Conservation (phyloP, 169 alveolate genomes). For the Toxoplasma gondii region DNA sequence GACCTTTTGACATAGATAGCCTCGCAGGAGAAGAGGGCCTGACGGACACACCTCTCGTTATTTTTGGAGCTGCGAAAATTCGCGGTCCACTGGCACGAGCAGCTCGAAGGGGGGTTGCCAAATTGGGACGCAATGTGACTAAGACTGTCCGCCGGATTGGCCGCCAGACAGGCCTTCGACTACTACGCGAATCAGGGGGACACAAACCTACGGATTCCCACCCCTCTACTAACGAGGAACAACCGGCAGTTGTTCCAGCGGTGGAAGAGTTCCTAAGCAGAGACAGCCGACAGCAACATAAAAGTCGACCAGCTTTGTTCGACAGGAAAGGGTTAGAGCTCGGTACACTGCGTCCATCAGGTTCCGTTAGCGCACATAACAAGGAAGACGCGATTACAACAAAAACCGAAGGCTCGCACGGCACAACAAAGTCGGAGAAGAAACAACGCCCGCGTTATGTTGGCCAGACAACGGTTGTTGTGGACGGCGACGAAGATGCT, state of each 20-base stretch:
- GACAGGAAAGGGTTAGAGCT: not conserved
- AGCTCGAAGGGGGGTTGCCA: not conserved
- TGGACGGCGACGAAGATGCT: not conserved
- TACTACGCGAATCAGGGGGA: not conserved
- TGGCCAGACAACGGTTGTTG: slow-evolving; percentile 4
- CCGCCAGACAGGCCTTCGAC: slow-evolving; percentile 11
- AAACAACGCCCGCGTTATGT: slow-evolving; percentile 8
- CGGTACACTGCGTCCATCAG: not conserved
- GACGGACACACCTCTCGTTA: not conserved
- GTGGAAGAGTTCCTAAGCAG: not conserved
- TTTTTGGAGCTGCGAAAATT: not conserved
- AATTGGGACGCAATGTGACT: slow-evolving; percentile 16
- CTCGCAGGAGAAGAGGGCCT: not conserved
- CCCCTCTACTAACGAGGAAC: not conserved
- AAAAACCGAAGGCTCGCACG: not conserved
- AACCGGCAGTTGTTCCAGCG: not conserved
- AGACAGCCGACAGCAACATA: not conserved
- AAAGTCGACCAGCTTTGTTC: not conserved
- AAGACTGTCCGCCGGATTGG: slow-evolving; percentile 21
- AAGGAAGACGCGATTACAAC: not conserved
- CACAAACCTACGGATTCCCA: not conserved
- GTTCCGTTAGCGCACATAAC: not conserved
- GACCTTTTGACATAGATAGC: not conserved
- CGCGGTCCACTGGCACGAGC: slow-evolving; percentile 36
- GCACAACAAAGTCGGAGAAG: not conserved